These are phyloP conservation scores for Xerocomus brunneocitrinus DNA, from an alignment of 768 basidiomycete genomes.

Conservation along the genomic window DNA sequence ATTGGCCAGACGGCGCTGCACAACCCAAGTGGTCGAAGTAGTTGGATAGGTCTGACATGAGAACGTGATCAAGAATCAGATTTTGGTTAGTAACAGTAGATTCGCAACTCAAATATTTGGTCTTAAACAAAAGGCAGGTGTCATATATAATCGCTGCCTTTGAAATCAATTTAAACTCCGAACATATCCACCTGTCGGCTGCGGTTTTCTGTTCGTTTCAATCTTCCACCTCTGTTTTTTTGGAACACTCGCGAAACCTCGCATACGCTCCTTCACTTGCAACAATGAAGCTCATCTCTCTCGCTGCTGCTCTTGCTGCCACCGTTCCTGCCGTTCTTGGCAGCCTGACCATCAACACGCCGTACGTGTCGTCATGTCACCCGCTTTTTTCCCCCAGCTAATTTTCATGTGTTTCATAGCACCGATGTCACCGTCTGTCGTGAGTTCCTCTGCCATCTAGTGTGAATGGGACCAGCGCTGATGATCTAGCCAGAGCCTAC, in stretches of 20 bases:
- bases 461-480: not conserved
- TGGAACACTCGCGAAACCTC: conserved; percentile 5
- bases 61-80: too few relatives aligned
- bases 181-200: conserved; percentile 6
- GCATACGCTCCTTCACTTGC: conserved; percentile 11
- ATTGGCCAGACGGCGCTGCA: conserved; percentile 93
- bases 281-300: conserved; percentile 35
- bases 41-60: conserved; percentile 77
- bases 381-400: not conserved
- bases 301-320: conserved; percentile 29
- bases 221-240: not conserved
- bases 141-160: conserved; percentile 1
- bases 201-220: not conserved
- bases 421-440: conserved; percentile 45
- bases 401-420: conserved; percentile 24
- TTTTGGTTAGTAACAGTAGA: too few relatives aligned
- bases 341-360: conserved; percentile 59
- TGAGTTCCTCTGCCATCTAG: conserved; percentile 26
- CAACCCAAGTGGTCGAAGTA: conserved; percentile 85
- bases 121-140: not conserved
- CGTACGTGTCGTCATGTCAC: conserved; percentile 41
- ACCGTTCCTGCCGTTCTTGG: conserved; percentile 32
- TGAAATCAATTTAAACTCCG: conserved; percentile 29
- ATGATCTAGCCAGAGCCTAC: conserved; percentile 48
- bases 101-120: not conserved